Evolutionary conservation across 176 grass and related monocot genomes (phyloP).

Genomic region (Tillandsia leiboldiana): DNA sequence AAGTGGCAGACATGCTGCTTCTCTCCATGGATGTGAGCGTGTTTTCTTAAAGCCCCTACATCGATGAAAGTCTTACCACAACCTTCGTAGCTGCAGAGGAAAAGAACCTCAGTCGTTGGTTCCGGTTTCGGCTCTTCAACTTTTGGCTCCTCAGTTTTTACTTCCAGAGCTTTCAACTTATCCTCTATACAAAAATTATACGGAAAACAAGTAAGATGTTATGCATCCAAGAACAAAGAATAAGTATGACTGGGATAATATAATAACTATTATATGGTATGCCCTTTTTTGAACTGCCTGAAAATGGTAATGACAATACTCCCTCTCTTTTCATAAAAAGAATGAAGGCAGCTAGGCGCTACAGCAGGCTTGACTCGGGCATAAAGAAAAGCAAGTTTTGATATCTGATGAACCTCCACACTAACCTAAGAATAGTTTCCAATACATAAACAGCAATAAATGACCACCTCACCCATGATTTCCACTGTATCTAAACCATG

Average conservation of each 20-base stretch:
- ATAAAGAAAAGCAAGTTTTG: no score
- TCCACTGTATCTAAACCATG: no score
- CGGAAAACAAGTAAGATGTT: neutral
- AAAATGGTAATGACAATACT: no score
- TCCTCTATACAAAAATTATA: slow-evolving; percentile 36
- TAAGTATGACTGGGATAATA: neutral
- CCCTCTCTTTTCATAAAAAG: no score
- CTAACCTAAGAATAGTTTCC: no score
- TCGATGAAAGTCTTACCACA: slow-evolving; percentile 73
- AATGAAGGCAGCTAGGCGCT: no score
- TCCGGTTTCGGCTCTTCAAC: slow-evolving; percentile 37
- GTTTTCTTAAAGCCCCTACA: slow-evolving; percentile 53
- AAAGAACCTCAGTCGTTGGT: slow-evolving; percentile 62
- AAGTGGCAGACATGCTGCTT: slow-evolving; percentile 59
- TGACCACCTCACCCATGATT: no score
- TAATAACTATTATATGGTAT: neutral
- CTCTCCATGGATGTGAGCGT: slow-evolving; percentile 53
- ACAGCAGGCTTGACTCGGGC: no score
- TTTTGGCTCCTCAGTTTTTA: slow-evolving; percentile 14
- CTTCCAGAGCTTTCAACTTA: slow-evolving; percentile 33
- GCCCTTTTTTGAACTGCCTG: no score
- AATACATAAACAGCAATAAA: no score
- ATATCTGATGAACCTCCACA: no score
- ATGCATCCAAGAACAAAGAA: neutral
- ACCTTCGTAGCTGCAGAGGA: slow-evolving; percentile 71